Base-by-base conservation (phyloP, 495 filamentous ascomycete species). In the Hypoxylon lienhwacheense region DNA sequence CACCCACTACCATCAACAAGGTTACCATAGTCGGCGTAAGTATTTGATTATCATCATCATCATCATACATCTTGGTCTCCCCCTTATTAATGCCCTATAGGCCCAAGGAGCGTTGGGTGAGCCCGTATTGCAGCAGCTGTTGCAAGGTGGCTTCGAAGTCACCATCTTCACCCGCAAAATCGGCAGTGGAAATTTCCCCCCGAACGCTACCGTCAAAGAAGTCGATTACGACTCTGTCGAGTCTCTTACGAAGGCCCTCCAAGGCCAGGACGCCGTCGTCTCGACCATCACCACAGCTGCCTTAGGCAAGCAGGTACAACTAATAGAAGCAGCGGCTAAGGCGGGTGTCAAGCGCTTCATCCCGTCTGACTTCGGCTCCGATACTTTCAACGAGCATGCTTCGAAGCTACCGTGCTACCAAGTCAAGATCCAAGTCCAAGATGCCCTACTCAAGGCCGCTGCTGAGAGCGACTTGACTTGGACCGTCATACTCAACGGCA, bases 291-390 rank as follows among this genome's bases (percentile, higher is more conserved):
- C 31, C 0, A 43, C 48, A 0, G 12, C 69, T 4, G 41, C 61
- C 0, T 49, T 61, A 1, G 17, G 47, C 0, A 43, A 55, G 3
- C 78, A 83, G 35, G 34, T 61, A 1, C 47, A 48, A 1, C 59
- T 83, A 14, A 67, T 83, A 28, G 74, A 81, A 10, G 81, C 81
- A 2, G 71, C 79, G n/a, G 61, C 71, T 11, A 69, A 70, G 5
- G 76, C 77, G 0, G 69, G 71, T 10, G 77, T 84, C 6, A 66
- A 74, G 58, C 75, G 79, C 24, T 77, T 80, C 56, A 60, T 85
- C 26, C 81, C 80, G 0, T 78, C 77, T 16, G 78, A 81, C 25
- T 85, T 75, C 49, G 82, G 81, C 16, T 62, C 56, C 6, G 65
- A 83, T 43, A 68, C 69, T 39, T 17, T 37, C 24, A 65, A 77